A percentile compares a stretch with the other conserved stretches of the same genome.
phyloP scores from a whole-genome alignment of 768 basidiomycete genomes.

The Podaxis rugospora region DNA sequence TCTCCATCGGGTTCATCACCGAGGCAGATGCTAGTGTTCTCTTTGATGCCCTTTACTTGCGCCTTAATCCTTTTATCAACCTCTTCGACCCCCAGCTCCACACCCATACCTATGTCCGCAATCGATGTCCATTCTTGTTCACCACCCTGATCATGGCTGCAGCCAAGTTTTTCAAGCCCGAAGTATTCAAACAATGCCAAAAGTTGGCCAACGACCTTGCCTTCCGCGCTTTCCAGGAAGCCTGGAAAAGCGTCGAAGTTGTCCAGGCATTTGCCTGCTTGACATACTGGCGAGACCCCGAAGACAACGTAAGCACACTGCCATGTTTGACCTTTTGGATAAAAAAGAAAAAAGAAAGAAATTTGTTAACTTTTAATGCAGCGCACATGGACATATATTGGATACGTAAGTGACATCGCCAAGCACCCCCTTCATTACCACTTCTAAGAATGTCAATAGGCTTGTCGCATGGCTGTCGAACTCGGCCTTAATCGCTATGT shows the following conservation, averaged over 20 bases:
- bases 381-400: constrained; percentile 87
- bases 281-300: constrained; percentile 87
- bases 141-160: constrained; percentile 81
- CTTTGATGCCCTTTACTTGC: constrained; percentile 76
- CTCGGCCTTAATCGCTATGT: constrained; percentile 73
- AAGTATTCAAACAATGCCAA: constrained; percentile 62
- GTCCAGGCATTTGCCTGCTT: constrained; percentile 87
- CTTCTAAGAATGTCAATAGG: constrained; percentile 33
- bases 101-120: constrained; percentile 73
- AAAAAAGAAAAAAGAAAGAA: not conserved
- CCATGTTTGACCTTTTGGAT: constrained; percentile 13
- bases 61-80: constrained; percentile 86
- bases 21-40: constrained; percentile 67
- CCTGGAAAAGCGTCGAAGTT: constrained; percentile 80
- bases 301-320: constrained; percentile 60
- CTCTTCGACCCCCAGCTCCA: constrained; percentile 87
- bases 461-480: constrained; percentile 86
- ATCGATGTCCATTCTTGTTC: constrained; percentile 78
- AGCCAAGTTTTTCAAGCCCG: constrained; percentile 77
- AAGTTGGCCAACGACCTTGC: constrained; percentile 71
- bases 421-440: constrained; percentile 7
- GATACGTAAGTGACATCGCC: constrained; percentile 52
- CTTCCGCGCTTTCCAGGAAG: constrained; percentile 72
- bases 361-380: constrained; percentile 23
- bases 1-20: constrained; percentile 64